phyloP scores from a whole-genome alignment of 2,329 filamentous ascomycete genomes.

The Hymenoscyphus infarciens region DNA sequence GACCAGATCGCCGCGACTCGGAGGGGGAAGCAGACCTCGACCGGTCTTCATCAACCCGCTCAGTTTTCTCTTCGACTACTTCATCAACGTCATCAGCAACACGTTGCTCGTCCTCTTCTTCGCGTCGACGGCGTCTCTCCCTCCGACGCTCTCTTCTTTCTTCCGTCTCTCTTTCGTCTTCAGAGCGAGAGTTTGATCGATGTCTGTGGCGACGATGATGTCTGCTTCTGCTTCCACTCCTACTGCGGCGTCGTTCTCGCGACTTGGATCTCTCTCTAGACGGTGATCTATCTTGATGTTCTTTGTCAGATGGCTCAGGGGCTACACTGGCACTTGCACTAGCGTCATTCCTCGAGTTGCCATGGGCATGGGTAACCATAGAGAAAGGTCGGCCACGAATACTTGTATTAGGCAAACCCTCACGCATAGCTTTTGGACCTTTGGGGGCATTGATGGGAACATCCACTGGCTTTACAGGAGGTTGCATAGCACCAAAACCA shows the following conservation, averaged over 20 bases:
- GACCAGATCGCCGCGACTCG: slow-evolving; percentile 52
- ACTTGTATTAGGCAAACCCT: slow-evolving; percentile 80
- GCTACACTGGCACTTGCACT: slow-evolving; percentile 29
- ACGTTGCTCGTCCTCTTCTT: slow-evolving; percentile 27
- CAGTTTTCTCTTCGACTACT: slow-evolving; percentile 31
- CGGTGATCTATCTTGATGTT: slow-evolving; percentile 25
- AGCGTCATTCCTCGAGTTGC: slow-evolving; percentile 25
- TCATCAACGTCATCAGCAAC: slow-evolving; percentile 22
- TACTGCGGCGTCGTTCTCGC: slow-evolving; percentile 32
- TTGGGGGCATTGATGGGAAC: slow-evolving; percentile 74
- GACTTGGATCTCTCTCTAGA: slow-evolving; percentile 34
- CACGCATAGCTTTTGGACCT: slow-evolving; percentile 90
- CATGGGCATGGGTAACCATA: slow-evolving; percentile 26
- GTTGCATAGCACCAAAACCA: slow-evolving; percentile 38
- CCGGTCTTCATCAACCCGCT: slow-evolving; percentile 47
- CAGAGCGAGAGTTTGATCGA: slow-evolving; percentile 30
- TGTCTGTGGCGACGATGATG: slow-evolving; percentile 34
- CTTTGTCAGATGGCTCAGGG: slow-evolving; percentile 26
- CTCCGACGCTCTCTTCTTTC: slow-evolving; percentile 32
- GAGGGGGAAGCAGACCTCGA: slow-evolving; percentile 65
- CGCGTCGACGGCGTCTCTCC: slow-evolving; percentile 29
- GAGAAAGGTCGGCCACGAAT: slow-evolving; percentile 46
- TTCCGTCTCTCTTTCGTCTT: slow-evolving; percentile 34
- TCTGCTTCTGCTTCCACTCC: slow-evolving; percentile 26
- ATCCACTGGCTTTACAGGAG: slow-evolving; percentile 35